Evolutionary conservation across 305 asterid genomes (phyloP), one percentile per base, ranked within the genome.

Genomic region (Solanum hybrid): DNA sequence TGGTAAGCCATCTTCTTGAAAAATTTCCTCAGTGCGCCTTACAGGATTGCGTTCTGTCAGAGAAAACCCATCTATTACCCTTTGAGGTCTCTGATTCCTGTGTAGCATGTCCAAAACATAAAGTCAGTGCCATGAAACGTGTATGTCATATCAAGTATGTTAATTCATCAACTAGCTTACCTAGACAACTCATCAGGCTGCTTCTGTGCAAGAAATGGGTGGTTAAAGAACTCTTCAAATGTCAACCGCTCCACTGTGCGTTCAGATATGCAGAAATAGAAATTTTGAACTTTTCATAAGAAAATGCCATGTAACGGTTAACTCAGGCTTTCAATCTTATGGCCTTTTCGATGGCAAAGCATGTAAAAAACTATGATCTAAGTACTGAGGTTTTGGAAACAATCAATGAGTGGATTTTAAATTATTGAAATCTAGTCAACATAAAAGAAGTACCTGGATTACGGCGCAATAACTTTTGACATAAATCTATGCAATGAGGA

Each of bases 211-310:
- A 97, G 93, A 94, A 94, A 97, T 79, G 97, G 96, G 90, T 97
- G 99, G 95, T 95, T 94, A 92, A 96, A 97, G 90, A 97, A 96
- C 92, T 97, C 99, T 89, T 96, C 99, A 92, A 97, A 97, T 37
- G 99, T 95, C 96, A 97, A 90, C 39, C 99, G 94, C 92, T 97
- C 99, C 92, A 97, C 99, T 97, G 96, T 85, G 77, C 2, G 7
- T 51, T 85, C 31, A 57, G 45, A 85, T 20, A 85, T 20, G 77
- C 32, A 85, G 88, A 57, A 85, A 29, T 9, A 83, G 38, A 83
- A 26, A 39, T 39, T 83, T 84, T 31, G 45, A 57, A 85, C 77
- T 57, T 85, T 6, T 6, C 41, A 85, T 57, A 15, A 85, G 88
- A 51, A 17, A 85, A 51, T 51, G 77, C 32, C 45, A 85, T 33